Evolutionary conservation across 495 filamentous ascomycete genomes (phyloP), one percentile per base, ranked within the genome.

Genomic region (Penicillium soppii): DNA sequence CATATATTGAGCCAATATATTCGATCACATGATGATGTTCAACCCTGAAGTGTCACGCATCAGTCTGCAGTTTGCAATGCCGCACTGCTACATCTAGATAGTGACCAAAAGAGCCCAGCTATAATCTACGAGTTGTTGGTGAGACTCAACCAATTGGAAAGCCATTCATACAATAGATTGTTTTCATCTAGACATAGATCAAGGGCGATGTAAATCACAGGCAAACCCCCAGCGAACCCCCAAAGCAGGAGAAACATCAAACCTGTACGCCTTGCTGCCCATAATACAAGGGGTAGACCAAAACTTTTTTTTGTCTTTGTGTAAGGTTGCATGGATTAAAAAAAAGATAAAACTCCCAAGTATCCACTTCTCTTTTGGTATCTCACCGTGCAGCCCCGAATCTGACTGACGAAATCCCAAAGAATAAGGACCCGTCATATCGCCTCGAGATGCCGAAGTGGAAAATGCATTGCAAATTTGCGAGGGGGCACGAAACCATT

Each of bases 191-290:
- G 54, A 59, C 35, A 35, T 50, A 61, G 57, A 48, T 50, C 43
- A 47, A 50, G 29, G 27, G 52, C 53, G 44, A 59, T 55, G 57
- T 66, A 52, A 40, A 58, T 54, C 53, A 63, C 43, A 60, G 45
- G 57, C 52, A 50, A 53, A 39, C 26, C 26, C 36, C 36, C 61
- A 60, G 53, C 54, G 58, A 43, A 48, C 59, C 56, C 53, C 63
- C 53, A 55, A 67, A 52, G 40, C 41, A 50, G 47, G 45, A 57
- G 50, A 57, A 58, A 55, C 54, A 66, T 70, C 69, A 36, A 36
- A 70, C 72, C 72, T 43, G 57, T 73, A 73, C 72, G 70, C 72
- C 72, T 63, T 73, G 72, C 72, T 75, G 68, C 67, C 71, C 70
- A 63, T 62, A 64, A 71, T 71, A 70, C 61, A 65, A 58, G 46